Evolutionary conservation across 345 rosid genomes (phyloP).

Genomic region (Limnanthes douglasii): DNA sequence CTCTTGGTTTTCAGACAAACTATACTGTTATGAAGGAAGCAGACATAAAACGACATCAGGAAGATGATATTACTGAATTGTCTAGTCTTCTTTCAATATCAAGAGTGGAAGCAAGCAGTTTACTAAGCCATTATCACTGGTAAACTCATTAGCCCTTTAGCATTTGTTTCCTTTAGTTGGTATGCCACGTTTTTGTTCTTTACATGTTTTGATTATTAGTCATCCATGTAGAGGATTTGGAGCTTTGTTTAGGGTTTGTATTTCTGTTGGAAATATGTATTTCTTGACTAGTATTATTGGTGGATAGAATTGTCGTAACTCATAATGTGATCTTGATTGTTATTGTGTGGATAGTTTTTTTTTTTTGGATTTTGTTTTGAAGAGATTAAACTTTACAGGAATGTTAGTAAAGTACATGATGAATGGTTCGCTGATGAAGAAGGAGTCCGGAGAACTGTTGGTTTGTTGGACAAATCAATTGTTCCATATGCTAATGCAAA

Average conservation of each 20-base stretch:
- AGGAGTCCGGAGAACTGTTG: conserved; percentile 57
- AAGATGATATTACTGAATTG: conserved; percentile 54
- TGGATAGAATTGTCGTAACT: not conserved
- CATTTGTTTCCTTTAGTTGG: not conserved
- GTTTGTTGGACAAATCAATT: conserved; percentile 51
- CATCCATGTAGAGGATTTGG: not conserved
- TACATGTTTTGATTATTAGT: too few species aligned
- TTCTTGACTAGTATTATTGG: not conserved
- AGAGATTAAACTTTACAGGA: conserved; percentile 31
- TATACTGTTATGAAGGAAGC: conserved; percentile 48
- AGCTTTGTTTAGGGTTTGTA: too few species aligned
- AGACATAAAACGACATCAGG: conserved; percentile 56
- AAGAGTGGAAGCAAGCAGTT: conserved; percentile 37
- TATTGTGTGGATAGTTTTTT: too few species aligned
- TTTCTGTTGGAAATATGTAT: not conserved
- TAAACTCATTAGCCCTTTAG: conserved; percentile 11
- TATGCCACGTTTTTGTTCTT: too few species aligned
- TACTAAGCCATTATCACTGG: conserved; percentile 78
- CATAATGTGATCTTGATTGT: too few species aligned
- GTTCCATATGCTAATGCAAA: conserved; percentile 27
- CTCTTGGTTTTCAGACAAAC: conserved; percentile 64
- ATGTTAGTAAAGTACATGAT: conserved; percentile 72
- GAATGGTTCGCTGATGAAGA: conserved; percentile 96
- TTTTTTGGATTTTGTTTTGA: not conserved
- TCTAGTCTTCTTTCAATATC: conserved; percentile 71